Evolutionary conservation across 768 basidiomycete genomes (phyloP).

Genomic region (Cyclocybe aegerita): DNA sequence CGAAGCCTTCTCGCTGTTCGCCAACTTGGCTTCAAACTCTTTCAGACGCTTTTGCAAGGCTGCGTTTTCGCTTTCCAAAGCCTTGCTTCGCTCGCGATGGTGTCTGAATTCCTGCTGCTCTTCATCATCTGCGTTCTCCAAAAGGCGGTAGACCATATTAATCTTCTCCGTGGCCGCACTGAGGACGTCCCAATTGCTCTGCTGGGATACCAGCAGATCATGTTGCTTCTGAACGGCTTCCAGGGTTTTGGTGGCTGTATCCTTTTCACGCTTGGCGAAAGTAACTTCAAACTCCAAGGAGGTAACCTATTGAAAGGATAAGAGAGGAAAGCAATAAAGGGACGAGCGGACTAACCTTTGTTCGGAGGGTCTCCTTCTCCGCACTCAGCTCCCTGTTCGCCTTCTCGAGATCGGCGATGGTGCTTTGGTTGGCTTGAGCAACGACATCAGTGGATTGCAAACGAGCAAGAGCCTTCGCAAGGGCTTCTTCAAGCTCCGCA

Average conservation of each 20-base stretch:
- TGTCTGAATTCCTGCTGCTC: conserved; percentile 72
- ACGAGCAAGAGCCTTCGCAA: conserved; percentile 70
- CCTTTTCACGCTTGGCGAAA: conserved; percentile 63
- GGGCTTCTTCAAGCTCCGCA: conserved; percentile 66
- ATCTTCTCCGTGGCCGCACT: conserved; percentile 72
- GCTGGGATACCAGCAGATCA: conserved; percentile 58
- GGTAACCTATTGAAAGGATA: conserved; percentile 44
- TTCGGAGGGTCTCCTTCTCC: conserved; percentile 56
- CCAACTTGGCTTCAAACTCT: conserved; percentile 64
- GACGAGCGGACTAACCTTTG: conserved; percentile 49
- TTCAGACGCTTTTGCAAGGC: conserved; percentile 70
- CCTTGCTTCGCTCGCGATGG: conserved; percentile 59
- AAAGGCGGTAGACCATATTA: conserved; percentile 58
- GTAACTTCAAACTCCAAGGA: conserved; percentile 58
- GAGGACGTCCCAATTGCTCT: conserved; percentile 78
- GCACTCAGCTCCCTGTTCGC: conserved; percentile 48
- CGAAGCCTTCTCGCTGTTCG: conserved; percentile 61
- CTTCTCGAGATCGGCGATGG: conserved; percentile 63
- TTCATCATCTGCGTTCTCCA: conserved; percentile 65
- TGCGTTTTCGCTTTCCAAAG: conserved; percentile 66
- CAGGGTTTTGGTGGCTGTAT: conserved; percentile 50
- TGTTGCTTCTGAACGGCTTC: conserved; percentile 57
- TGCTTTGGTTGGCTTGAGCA: conserved; percentile 57
- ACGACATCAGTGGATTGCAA: conserved; percentile 73
- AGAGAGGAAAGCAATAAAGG: conserved; percentile 12